phyloP scores from a whole-genome alignment of 2,329 filamentous ascomycete genomes.

The Fusarium sp. region DNA sequence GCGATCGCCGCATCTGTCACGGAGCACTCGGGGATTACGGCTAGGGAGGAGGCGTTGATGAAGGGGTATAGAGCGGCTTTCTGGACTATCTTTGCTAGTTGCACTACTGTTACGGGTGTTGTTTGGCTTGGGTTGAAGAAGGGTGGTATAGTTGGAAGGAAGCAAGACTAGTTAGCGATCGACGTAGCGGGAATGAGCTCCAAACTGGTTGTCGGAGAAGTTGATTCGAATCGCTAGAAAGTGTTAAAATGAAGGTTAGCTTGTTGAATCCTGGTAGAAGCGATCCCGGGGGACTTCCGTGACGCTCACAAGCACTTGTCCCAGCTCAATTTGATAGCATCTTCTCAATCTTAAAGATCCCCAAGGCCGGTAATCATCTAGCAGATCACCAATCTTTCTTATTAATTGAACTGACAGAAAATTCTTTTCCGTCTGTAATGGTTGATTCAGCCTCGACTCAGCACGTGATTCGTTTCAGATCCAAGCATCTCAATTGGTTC shows the following conservation, averaged over 20 bases:
- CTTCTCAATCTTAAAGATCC: neutral
- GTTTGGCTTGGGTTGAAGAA: slow-evolving; percentile 56
- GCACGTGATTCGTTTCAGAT: neutral
- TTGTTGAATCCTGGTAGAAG: neutral
- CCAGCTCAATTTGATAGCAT: neutral
- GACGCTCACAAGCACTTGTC: neutral
- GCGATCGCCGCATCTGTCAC: slow-evolving; percentile 60
- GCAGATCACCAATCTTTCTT: neutral
- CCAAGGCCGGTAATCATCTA: neutral
- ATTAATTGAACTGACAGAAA: neutral
- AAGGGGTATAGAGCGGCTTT: slow-evolving; percentile 63
- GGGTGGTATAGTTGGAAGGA: slow-evolving; percentile 62
- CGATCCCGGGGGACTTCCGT: neutral
- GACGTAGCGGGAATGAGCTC: neutral
- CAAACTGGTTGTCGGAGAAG: neutral
- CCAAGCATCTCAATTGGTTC: neutral
- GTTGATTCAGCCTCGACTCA: accelerated
- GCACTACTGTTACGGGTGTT: slow-evolving; percentile 51
- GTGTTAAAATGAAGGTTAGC: neutral
- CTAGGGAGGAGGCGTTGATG: slow-evolving; percentile 54
- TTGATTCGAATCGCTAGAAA: neutral
- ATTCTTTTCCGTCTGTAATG: accelerated
- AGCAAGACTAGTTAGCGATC: slow-evolving; percentile 47
- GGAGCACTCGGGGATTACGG: slow-evolving; percentile 48
- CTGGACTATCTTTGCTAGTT: slow-evolving; percentile 61